Percentiles rank a stretch among this genome's conserved stretches.
phyloP scores from a whole-genome alignment of 2,329 filamentous ascomycete genomes.

The Fusarium sp. region DNA sequence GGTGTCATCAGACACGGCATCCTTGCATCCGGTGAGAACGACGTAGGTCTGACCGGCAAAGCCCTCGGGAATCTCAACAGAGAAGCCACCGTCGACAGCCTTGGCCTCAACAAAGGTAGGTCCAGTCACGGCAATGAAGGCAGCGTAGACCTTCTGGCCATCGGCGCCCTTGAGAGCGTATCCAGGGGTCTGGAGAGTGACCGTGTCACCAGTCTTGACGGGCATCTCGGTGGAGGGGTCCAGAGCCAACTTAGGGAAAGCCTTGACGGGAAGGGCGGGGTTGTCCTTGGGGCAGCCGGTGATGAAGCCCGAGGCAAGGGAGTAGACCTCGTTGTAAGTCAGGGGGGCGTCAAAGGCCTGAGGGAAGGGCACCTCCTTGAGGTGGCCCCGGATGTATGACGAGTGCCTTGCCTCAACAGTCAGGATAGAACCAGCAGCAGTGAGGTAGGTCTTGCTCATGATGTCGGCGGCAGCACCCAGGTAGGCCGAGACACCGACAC shows the following conservation, averaged over 20 bases:
- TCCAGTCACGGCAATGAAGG: slow-evolving; percentile 49
- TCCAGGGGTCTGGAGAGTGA: slow-evolving; percentile 44
- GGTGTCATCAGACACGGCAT: slow-evolving; percentile 50
- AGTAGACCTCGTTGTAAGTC: slow-evolving; percentile 69
- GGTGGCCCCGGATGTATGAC: slow-evolving; percentile 66
- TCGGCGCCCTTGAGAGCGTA: slow-evolving; percentile 43
- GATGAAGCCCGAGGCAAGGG: slow-evolving; percentile 74
- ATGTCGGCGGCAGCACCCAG: slow-evolving; percentile 72
- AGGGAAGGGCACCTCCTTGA: slow-evolving; percentile 65
- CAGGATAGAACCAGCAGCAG: slow-evolving; percentile 72
- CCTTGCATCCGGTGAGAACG: slow-evolving; percentile 53
- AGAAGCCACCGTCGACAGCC: slow-evolving; percentile 39
- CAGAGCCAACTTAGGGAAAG: slow-evolving; percentile 64
- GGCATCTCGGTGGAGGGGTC: slow-evolving; percentile 41
- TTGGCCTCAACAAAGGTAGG: slow-evolving; percentile 38
- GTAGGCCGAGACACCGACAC: slow-evolving; percentile 73
- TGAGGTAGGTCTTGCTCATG: slow-evolving; percentile 67
- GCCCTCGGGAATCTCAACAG: slow-evolving; percentile 42
- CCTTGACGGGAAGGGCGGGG: slow-evolving; percentile 67
- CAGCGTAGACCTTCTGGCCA: slow-evolving; percentile 46
- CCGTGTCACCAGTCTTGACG: slow-evolving; percentile 40
- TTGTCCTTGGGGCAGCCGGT: slow-evolving; percentile 66
- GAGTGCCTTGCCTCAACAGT: slow-evolving; percentile 73
- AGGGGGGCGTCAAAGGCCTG: slow-evolving; percentile 72
- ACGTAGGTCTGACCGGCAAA: slow-evolving; percentile 55